Conservation (phyloP, 768 basidiomycete genomes). For the Rhodotorula babjevae region DNA sequence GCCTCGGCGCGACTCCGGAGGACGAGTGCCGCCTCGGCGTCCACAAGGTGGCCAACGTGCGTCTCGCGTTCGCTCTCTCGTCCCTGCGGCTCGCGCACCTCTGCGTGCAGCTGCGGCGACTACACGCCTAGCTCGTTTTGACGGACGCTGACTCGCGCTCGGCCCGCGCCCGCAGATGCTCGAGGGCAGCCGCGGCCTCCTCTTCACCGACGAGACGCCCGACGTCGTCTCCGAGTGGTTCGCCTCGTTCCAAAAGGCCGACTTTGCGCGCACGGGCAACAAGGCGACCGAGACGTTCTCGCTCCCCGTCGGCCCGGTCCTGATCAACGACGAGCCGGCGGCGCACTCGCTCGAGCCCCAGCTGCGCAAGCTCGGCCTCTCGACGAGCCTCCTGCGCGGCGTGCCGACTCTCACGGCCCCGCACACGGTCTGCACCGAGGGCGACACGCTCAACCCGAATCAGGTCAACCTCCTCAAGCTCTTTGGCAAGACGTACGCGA, state of each 20-base stretch:
- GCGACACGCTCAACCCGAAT: constrained; percentile 71
- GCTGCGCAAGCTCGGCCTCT: constrained; percentile 80
- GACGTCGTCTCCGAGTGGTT: constrained; percentile 93
- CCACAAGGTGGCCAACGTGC: constrained; percentile 70
- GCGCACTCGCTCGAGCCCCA: constrained; percentile 98
- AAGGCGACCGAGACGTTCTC: constrained; percentile 66
- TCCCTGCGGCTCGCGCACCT: neutral
- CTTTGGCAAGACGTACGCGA: constrained; percentile 81
- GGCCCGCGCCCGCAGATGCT: constrained; percentile 59
- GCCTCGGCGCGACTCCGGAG: constrained; percentile 77
- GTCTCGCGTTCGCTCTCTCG: constrained; percentile 36
- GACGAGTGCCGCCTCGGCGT: constrained; percentile 78
- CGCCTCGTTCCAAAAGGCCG: constrained; percentile 75
- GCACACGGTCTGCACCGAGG: constrained; percentile 80
- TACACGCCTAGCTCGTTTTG: too few species aligned
- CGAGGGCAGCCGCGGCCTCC: constrained; percentile 86
- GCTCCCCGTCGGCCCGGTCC: constrained; percentile 75
- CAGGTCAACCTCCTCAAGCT: constrained; percentile 90
- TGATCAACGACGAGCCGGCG: constrained; percentile 71
- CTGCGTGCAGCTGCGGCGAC: neutral
- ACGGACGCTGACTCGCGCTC: too few species aligned
- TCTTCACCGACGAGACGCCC: constrained; percentile 87
- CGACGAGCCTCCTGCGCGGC: constrained; percentile 73
- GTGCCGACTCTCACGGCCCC: constrained; percentile 70
- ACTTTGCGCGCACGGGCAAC: constrained; percentile 88